Evolutionary conservation across 1,284 basidiomycete species (phyloP).

Genomic region (Trametes hirsuta): DNA sequence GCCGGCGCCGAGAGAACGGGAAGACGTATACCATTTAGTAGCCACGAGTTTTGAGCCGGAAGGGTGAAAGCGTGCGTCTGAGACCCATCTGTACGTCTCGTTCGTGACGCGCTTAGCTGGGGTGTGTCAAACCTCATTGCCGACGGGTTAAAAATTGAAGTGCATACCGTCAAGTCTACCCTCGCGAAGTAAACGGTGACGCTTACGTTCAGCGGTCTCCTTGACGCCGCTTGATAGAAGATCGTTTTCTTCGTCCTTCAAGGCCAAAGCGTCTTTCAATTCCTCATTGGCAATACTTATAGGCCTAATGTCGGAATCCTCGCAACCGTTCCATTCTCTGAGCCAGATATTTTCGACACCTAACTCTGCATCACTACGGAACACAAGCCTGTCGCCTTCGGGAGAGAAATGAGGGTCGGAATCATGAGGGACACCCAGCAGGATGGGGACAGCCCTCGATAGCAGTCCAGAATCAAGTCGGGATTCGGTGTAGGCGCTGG

Average conservation of each 20-base stretch:
- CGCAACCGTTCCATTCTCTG: slow-evolving; percentile 63
- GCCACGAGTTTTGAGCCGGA: slow-evolving; percentile 62
- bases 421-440: slow-evolving; percentile 67
- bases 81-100: slow-evolving; percentile 71
- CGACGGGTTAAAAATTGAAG: neutral
- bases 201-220: slow-evolving; percentile 52
- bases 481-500: slow-evolving; percentile 38
- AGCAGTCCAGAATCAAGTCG: slow-evolving; percentile 17
- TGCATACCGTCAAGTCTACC: slow-evolving; percentile 54
- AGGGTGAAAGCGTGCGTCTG: slow-evolving; percentile 71
- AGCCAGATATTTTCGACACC: slow-evolving; percentile 78
- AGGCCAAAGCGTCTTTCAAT: slow-evolving; percentile 39
- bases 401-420: slow-evolving; percentile 75
- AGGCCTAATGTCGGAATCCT: slow-evolving; percentile 54
- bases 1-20: slow-evolving; percentile 64
- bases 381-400: slow-evolving; percentile 59
- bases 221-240: slow-evolving; percentile 50
- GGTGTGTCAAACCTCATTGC: slow-evolving; percentile 2
- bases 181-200: slow-evolving; percentile 57
- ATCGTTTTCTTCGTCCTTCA: slow-evolving; percentile 48
- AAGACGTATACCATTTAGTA: slow-evolving; percentile 73
- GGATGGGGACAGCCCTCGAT: slow-evolving; percentile 51
- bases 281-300: slow-evolving; percentile 31
- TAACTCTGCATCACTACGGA: slow-evolving; percentile 69
- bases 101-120: slow-evolving; percentile 69